Conservation (phyloP, 2,329 filamentous ascomycete genomes). For the Metarhizium humberi region DNA sequence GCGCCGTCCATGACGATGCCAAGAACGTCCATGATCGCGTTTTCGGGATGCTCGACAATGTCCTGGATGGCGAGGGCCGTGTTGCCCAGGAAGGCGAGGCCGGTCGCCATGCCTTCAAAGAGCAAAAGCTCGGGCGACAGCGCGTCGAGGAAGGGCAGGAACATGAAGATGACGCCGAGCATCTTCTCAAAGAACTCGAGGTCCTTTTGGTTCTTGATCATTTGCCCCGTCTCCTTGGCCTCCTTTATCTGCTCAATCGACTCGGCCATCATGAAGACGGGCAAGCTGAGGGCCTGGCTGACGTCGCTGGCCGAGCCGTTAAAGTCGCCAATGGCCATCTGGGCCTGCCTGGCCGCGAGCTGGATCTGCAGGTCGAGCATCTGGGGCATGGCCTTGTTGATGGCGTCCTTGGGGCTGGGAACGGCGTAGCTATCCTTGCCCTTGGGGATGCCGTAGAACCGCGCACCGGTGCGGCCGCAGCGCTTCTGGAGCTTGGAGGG, state of each 20-base stretch:
- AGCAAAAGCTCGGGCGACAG: neutral
- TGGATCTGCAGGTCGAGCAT: neutral
- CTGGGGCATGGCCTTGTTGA: slow-evolving; percentile 4
- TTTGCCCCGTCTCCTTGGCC: neutral
- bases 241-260: neutral
- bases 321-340: neutral
- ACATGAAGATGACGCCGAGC: neutral
- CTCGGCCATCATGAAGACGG: slow-evolving; percentile 5
- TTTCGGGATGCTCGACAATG: slow-evolving; percentile 1
- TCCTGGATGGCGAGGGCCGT: slow-evolving; percentile 1
- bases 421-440: slow-evolving; percentile 1
- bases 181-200: neutral
- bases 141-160: neutral
- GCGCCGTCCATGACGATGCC: slow-evolving; percentile 3
- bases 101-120: neutral
- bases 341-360: neutral
- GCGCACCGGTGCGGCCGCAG: neutral
- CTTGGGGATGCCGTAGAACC: neutral
- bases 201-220: neutral
- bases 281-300: slow-evolving; percentile 1
- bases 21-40: slow-evolving; percentile 2
- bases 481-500: neutral
- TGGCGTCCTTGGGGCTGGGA: slow-evolving; percentile 5
- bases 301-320: slow-evolving; percentile 1
- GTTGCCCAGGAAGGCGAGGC: neutral